Percentiles rank a stretch among this genome's conserved stretches.
Conservation (phyloP, 208 protist species). For the Leishmania mexicana region DNA sequence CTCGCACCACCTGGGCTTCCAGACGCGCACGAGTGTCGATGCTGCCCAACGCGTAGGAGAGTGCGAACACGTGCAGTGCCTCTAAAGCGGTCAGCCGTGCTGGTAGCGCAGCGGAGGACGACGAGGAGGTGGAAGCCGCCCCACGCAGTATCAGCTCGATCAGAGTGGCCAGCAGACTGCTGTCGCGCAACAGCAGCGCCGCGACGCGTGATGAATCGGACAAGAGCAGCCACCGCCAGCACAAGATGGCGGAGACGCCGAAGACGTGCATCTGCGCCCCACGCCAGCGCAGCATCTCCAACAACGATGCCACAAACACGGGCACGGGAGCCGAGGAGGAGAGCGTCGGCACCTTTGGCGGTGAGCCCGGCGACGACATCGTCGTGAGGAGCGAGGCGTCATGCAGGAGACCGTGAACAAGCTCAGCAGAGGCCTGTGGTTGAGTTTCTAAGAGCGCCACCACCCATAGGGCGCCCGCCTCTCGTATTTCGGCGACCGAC, state of each 20-base stretch:
- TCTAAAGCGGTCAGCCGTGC: constrained; percentile 22
- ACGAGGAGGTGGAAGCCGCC: not conserved
- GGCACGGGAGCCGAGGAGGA: not conserved
- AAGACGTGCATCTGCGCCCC: constrained; percentile 31
- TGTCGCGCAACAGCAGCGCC: constrained; percentile 20
- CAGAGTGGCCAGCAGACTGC: constrained; percentile 28
- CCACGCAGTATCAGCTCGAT: constrained; percentile 37
- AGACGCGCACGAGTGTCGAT: constrained; percentile 39
- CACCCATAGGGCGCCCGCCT: constrained; percentile 32
- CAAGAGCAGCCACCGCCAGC: constrained; percentile 63
- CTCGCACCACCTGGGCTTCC: constrained; percentile 19
- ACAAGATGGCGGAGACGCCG: constrained; percentile 40
- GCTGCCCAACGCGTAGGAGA: constrained; percentile 33
- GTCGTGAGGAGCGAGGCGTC: not conserved
- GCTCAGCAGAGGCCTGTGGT: constrained; percentile 21
- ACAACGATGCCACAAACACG: constrained; percentile 14
- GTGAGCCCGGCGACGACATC: not conserved
- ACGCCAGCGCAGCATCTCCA: constrained; percentile 33
- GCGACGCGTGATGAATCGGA: constrained; percentile 28
- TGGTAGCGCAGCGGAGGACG: constrained; percentile 3
- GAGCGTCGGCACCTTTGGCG: not conserved
- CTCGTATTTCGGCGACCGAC: constrained; percentile 52
- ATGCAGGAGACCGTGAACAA: constrained; percentile 17
- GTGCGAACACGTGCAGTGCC: constrained; percentile 19
- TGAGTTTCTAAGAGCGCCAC: constrained; percentile 33